Percentiles rank a stretch among this genome's conserved stretches.
phyloP scores from a whole-genome alignment of 2,329 filamentous ascomycete genomes.

The Diaporthe capsici region DNA sequence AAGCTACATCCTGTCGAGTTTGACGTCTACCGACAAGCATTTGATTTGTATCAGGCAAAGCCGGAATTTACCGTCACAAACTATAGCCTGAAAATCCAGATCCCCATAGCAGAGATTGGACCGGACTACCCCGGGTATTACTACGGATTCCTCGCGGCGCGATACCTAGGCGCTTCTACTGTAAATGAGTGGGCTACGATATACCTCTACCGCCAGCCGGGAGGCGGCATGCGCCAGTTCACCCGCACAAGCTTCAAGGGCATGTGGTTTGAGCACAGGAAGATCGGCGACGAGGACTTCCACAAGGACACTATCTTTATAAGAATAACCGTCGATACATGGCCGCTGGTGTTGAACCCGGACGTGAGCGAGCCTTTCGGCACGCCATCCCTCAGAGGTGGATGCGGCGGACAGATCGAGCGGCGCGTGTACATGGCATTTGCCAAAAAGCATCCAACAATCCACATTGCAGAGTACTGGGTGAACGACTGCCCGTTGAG shows the following conservation, averaged over 20 bases:
- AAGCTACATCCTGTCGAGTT: conserved; percentile 9
- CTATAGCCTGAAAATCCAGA: conserved; percentile 8
- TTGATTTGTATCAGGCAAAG: conserved; percentile 6
- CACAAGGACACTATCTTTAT: conserved; percentile 7
- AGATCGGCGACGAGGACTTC: not conserved
- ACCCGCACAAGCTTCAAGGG: conserved; percentile 20
- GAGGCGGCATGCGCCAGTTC: conserved; percentile 24
- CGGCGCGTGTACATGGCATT: conserved; percentile 25
- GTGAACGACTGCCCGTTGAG: conserved; percentile 18
- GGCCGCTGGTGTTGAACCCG: conserved; percentile 10
- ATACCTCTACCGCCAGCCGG: conserved; percentile 1
- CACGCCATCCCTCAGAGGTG: not conserved
- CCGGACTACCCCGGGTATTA: conserved; percentile 16
- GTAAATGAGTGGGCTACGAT: conserved; percentile 19
- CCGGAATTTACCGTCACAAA: conserved; percentile 6
- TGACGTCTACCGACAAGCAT: conserved; percentile 13
- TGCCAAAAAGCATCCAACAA: conserved; percentile 15
- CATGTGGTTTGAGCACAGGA: conserved; percentile 19
- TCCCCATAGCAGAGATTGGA: conserved; percentile 12
- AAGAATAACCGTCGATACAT: not conserved
- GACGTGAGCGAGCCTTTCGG: conserved; percentile 6
- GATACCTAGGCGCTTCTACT: not conserved
- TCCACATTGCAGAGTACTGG: conserved; percentile 8
- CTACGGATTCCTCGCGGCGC: conserved; percentile 15
- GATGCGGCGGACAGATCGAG: conserved; percentile 2